Base-by-base conservation (phyloP, 306 rosid genomes). In the Prunus padus region DNA sequence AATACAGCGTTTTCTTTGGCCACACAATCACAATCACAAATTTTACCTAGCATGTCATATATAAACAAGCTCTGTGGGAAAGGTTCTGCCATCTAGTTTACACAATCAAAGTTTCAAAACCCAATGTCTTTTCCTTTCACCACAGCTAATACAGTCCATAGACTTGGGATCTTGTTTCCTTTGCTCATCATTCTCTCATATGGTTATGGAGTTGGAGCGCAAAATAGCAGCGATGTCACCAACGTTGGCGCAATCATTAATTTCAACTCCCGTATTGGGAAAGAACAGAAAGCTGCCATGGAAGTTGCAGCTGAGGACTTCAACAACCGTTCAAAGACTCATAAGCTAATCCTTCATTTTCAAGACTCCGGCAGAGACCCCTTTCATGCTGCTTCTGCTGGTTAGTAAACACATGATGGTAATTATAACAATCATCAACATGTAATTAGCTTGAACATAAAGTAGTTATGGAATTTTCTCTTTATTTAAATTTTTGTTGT, bases 161-260 rank as follows among this genome's bases (percentile, higher is more conserved):
- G 25, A 74, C 40, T 52, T 57, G 46, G 74, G 72, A 28, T 78
- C 42, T 49, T 73, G 37, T 65, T 28, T 26, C 59, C 49, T 28
- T 5, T 72, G 10, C 60, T 67, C 20, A 3, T 80, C 30, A 11
- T 50, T 15, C 13, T 60, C 19, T 42, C 47, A 37, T 8, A 67
- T 42, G 85, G 79, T 46, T 8, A 61, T 51, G 85, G 79, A 50
- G 73, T 62, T 61, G 72, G 75, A 67, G 82, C 79, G 10, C 14
- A 33, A 8, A n/a, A 68, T 23, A 71, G 63, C 28, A 72, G 25
- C 47, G 9, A 46, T 13, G 71, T n/a, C 31, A 69, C 69, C 16
- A 83, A 57, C 65, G 72, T 86, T 49, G 93, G 88, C 25, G 85
- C 59, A 3, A 84, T 89, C 71, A 50, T 86, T 44, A 87, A 87